Percentiles rank a stretch among this genome's conserved stretches.
Conservation (phyloP, 2,329 filamentous ascomycete genomes). For the Arthrobotrys entomopaga region DNA sequence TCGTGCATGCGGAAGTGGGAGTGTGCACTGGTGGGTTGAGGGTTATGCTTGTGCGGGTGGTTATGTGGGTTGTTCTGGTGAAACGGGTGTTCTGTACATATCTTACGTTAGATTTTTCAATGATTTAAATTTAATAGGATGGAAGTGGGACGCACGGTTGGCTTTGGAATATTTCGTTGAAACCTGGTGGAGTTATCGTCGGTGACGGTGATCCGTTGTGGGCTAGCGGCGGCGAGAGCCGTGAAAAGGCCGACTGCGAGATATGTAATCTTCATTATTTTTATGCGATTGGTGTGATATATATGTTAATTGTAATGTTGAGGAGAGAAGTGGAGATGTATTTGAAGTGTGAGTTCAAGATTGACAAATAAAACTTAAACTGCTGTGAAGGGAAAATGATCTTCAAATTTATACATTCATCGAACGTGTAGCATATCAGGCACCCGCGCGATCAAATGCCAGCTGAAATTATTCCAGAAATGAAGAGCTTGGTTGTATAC, state of each 20-base stretch:
- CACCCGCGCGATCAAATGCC: too few relatives aligned
- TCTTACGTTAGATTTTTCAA: conserved; percentile 3
- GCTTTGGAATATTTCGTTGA: background rate
- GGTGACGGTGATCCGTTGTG: conserved; percentile 5
- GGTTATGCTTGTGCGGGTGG: conserved; percentile 2
- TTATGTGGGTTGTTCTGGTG: conserved; percentile 2
- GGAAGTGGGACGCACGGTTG: conserved; percentile 7
- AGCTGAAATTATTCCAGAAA: too few relatives aligned
- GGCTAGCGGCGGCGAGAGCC: conserved; percentile 27
- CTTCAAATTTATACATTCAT: too few relatives aligned
- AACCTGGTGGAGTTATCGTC: background rate
- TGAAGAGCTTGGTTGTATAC: too few relatives aligned
- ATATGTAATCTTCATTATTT: conserved; percentile 37
- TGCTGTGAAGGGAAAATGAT: too few relatives aligned
- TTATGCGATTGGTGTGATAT: too few relatives aligned
- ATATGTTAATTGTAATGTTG: too few relatives aligned
- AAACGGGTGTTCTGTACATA: conserved; percentile 13
- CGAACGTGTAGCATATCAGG: too few relatives aligned
- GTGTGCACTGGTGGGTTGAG: background rate
- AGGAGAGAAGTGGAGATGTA: too few relatives aligned
- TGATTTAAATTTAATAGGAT: background rate
- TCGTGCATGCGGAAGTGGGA: conserved; percentile 6
- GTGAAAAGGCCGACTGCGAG: conserved; percentile 23
- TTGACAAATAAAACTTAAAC: too few relatives aligned
- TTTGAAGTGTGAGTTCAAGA: too few relatives aligned